Percentiles rank a stretch among this genome's conserved stretches.
Conservation (phyloP, 2,329 filamentous ascomycete species). For the Pestalotiopsis sp. region DNA sequence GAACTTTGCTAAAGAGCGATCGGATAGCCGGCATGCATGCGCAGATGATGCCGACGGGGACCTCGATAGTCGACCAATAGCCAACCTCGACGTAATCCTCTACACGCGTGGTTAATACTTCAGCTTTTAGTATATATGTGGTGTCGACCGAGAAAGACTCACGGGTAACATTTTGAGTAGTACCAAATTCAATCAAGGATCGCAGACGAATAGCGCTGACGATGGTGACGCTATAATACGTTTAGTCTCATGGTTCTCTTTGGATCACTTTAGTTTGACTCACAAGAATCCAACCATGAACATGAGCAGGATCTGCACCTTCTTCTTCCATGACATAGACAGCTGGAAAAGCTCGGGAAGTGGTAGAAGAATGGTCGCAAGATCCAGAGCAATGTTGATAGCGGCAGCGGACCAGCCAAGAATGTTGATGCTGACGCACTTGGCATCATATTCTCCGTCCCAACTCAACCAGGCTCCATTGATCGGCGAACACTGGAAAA, state of each 20-base stretch:
- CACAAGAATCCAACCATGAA: conserved; percentile 37
- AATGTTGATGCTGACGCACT: conserved; percentile 34
- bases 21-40: conserved; percentile 36
- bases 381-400: conserved; percentile 33
- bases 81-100: conserved; percentile 33
- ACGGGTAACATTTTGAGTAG: conserved; percentile 28
- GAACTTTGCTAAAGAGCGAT: conserved; percentile 29
- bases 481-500: conserved; percentile 24
- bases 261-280: conserved; percentile 3
- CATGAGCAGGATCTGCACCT: conserved; percentile 36
- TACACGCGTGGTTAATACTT: conserved; percentile 15
- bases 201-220: conserved; percentile 32
- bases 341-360: conserved; percentile 31
- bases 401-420: conserved; percentile 34
- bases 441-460: conserved; percentile 33
- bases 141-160: conserved; percentile 15
- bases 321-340: conserved; percentile 32
- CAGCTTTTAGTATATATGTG: too few relatives aligned
- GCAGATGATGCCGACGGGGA: conserved; percentile 33
- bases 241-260: conserved; percentile 2
- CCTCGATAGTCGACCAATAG: conserved; percentile 36
- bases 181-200: conserved; percentile 29
- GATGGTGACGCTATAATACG: conserved; percentile 26
- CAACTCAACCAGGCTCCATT: conserved; percentile 27
- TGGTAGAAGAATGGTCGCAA: conserved; percentile 33